These are phyloP conservation scores for Lepidium sativum DNA, from an alignment of 345 rosid species.

Conservation along the genomic window DNA sequence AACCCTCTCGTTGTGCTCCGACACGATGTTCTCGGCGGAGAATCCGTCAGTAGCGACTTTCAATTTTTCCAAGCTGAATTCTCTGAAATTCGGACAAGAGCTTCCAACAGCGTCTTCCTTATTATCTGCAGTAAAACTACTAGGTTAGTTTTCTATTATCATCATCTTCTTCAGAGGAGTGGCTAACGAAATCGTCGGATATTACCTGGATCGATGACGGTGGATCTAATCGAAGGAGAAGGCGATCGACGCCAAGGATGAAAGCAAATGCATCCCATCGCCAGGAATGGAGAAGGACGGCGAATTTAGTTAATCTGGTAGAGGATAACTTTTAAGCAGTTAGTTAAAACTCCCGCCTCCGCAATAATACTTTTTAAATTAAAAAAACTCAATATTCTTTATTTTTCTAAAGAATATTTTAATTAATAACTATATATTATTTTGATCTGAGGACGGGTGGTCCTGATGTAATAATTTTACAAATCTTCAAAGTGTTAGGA, in stretches of 20 bases:
- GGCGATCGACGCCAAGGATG: slow-evolving; percentile 15
- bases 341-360: slow-evolving; percentile 25
- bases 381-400: background rate
- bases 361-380: background rate
- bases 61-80: slow-evolving; percentile 61
- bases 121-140: slow-evolving; percentile 1
- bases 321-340: background rate
- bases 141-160: slow-evolving; percentile 14
- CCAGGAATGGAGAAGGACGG: slow-evolving; percentile 8
- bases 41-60: slow-evolving; percentile 64
- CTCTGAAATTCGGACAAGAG: slow-evolving; percentile 54
- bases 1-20: slow-evolving; percentile 94
- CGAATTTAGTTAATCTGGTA: background rate
- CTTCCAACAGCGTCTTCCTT: background rate
- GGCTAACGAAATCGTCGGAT: background rate
- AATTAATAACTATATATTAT: background rate
- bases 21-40: slow-evolving; percentile 72
- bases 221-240: slow-evolving; percentile 12
- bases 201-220: slow-evolving; percentile 16
- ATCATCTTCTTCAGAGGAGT: background rate
- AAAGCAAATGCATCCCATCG: slow-evolving; percentile 28
- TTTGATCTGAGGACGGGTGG: too few species aligned
- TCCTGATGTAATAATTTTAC: too few species aligned
- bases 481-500: too few species aligned
- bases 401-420: background rate